A percentile compares a stretch with the other conserved stretches of the same genome.
Conservation (phyloP, 768 basidiomycete species). For the Coprinellus aureogranulatus region DNA sequence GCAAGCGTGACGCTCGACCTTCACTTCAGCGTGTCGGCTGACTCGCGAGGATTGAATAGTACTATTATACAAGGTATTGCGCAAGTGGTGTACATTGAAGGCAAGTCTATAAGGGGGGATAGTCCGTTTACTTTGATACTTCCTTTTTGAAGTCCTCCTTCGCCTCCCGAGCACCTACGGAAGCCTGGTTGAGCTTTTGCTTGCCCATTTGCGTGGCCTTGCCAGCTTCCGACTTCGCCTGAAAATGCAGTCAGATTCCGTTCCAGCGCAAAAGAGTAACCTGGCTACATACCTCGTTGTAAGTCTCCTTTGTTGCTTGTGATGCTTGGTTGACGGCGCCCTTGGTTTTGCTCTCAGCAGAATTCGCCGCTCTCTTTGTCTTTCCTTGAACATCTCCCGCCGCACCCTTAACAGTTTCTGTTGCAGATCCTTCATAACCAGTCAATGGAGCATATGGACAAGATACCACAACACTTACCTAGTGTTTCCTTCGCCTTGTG, state of each 20-base stretch:
- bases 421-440: neutral
- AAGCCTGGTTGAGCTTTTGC: conserved; percentile 28
- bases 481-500: conserved; percentile 40
- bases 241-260: conserved; percentile 25
- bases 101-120: neutral
- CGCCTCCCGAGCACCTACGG: conserved; percentile 29
- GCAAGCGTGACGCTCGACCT: too few relatives aligned
- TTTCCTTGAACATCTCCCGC: neutral
- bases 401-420: conserved; percentile 31
- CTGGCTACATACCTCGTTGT: conserved; percentile 31
- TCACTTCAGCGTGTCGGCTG: too few relatives aligned
- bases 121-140: conserved; percentile 10
- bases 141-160: conserved; percentile 37
- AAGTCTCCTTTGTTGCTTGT: conserved; percentile 35
- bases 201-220: conserved; percentile 13
- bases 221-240: conserved; percentile 1
- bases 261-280: too few relatives aligned
- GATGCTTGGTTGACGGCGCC: conserved; percentile 26
- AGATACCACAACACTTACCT: too few relatives aligned
- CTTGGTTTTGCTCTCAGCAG: conserved; percentile 19
- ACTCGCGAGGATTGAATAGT: too few relatives aligned
- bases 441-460: too few relatives aligned
- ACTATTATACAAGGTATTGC: too few relatives aligned
- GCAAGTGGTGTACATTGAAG: neutral
- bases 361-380: too few relatives aligned